A percentile compares a stretch with the other conserved stretches of the same genome.
Conservation (phyloP, 371 early-diverging fungal genomes). For the Mortierella sp. region DNA sequence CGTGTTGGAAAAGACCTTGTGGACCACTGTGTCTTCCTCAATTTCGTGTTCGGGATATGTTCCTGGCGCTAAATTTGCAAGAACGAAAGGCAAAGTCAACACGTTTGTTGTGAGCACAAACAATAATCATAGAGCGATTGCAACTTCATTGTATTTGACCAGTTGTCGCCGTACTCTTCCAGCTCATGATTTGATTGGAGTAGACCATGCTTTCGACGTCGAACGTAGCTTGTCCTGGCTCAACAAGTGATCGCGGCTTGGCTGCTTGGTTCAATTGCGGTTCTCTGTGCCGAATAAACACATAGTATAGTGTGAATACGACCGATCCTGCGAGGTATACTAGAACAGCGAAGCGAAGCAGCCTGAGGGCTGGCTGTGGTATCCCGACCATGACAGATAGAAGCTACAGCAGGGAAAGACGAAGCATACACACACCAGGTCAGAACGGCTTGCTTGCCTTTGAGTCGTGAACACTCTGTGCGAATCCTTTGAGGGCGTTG, state of each 20-base stretch:
- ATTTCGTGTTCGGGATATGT: slow-evolving; percentile 26
- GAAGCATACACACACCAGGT: neutral
- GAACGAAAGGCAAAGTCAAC: neutral
- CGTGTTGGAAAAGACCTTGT: slow-evolving; percentile 72
- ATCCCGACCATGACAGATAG: slow-evolving; percentile 9
- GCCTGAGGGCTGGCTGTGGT: slow-evolving; percentile 20
- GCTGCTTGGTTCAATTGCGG: slow-evolving; percentile 4
- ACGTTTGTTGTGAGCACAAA: neutral
- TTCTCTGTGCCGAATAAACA: slow-evolving; percentile 17
- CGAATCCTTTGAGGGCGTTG: neutral
- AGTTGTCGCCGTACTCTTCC: slow-evolving; percentile 29
- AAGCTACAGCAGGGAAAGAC: neutral
- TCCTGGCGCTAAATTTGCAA: neutral
- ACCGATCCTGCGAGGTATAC: slow-evolving; percentile 51
- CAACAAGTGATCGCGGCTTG: slow-evolving; percentile 15
- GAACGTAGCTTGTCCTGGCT: slow-evolving; percentile 47
- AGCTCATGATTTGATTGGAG: slow-evolving; percentile 36
- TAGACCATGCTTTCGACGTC: slow-evolving; percentile 38
- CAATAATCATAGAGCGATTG: neutral
- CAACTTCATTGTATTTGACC: too few relatives aligned
- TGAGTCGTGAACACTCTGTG: neutral
- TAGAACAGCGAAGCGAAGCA: slow-evolving; percentile 39
- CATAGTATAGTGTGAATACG: slow-evolving; percentile 30
- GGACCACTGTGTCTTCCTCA: slow-evolving; percentile 27
- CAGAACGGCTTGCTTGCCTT: neutral